Evolutionary conservation across 345 rosid species (phyloP).

Genomic region (Dimocarpus longan): DNA sequence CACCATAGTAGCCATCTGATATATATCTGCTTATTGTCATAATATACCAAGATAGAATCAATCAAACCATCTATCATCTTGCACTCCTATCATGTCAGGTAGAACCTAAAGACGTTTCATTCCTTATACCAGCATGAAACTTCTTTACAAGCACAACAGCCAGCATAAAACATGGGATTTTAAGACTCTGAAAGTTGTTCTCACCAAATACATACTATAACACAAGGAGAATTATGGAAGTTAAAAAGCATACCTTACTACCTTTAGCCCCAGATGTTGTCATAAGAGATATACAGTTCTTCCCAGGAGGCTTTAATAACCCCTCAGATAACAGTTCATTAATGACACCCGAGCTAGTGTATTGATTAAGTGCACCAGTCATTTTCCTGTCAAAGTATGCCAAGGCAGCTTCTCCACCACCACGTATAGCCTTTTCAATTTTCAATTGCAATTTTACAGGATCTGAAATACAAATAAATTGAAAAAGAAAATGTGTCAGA

Average conservation of each 20-base stretch:
- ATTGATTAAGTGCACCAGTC: constrained; percentile 68
- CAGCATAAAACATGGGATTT: neutral
- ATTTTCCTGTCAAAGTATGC: constrained; percentile 76
- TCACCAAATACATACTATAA: constrained; percentile 6
- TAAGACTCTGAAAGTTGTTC: neutral
- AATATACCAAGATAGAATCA: too few relatives aligned
- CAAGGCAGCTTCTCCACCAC: constrained; percentile 82
- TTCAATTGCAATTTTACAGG: constrained; percentile 57
- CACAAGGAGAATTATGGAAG: neutral
- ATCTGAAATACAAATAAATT: constrained; percentile 46
- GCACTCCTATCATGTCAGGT: too few relatives aligned
- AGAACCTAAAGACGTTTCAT: constrained; percentile 3
- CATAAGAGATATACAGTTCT: constrained; percentile 92
- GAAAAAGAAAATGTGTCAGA: constrained; percentile 11
- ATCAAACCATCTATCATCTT: too few relatives aligned
- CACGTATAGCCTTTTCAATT: constrained; percentile 70
- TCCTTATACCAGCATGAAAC: neutral
- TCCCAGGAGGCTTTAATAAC: constrained; percentile 74
- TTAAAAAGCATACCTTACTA: constrained; percentile 68
- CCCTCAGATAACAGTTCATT: constrained; percentile 80
- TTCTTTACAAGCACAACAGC: neutral
- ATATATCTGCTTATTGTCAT: too few relatives aligned
- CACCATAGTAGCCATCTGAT: too few relatives aligned
- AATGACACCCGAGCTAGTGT: constrained; percentile 69
- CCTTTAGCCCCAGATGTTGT: constrained; percentile 99